A percentile compares a stretch with the other conserved stretches of the same genome.
These are phyloP conservation scores for Lasiosphaeriaceae sp. DNA, from an alignment of 495 filamentous ascomycete genomes.

Conservation along the genomic window DNA sequence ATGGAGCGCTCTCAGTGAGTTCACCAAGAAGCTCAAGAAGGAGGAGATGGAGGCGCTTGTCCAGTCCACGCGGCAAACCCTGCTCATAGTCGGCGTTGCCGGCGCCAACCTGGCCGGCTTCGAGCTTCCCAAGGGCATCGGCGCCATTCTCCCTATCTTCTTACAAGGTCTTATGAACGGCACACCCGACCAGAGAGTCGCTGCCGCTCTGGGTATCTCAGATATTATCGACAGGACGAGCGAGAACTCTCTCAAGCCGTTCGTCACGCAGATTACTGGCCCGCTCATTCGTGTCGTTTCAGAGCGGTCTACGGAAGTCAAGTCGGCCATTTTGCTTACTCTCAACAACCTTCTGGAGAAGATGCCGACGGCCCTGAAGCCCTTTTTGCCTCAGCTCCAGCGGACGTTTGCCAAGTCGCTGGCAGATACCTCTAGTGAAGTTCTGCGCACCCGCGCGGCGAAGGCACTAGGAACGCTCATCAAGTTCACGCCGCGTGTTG, in stretches of 20 bases:
- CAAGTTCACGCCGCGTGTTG: constrained; percentile 90
- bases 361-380: constrained; percentile 92
- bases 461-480: constrained; percentile 94
- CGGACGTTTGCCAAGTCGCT: constrained; percentile 94
- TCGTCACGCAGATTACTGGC: constrained; percentile 96
- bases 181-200: constrained; percentile 82
- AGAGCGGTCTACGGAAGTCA: constrained; percentile 90
- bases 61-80: constrained; percentile 73
- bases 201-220: constrained; percentile 88
- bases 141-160: constrained; percentile 93
- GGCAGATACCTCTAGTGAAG: constrained; percentile 87
- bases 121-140: constrained; percentile 93
- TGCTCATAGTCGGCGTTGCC: constrained; percentile 82
- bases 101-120: constrained; percentile 86
- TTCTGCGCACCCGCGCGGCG: constrained; percentile 83
- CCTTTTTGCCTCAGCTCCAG: constrained; percentile 94
- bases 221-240: constrained; percentile 91
- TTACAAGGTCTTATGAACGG: constrained; percentile 97
- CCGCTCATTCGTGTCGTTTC: constrained; percentile 96
- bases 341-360: constrained; percentile 95
- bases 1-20: constrained; percentile 82
- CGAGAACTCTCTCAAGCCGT: constrained; percentile 78
- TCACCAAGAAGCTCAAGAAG: constrained; percentile 86
- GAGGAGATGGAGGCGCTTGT: constrained; percentile 98
- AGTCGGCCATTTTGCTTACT: constrained; percentile 88